These are phyloP conservation scores for Acer negundo DNA, from an alignment of 345 rosid species.

Conservation along the genomic window DNA sequence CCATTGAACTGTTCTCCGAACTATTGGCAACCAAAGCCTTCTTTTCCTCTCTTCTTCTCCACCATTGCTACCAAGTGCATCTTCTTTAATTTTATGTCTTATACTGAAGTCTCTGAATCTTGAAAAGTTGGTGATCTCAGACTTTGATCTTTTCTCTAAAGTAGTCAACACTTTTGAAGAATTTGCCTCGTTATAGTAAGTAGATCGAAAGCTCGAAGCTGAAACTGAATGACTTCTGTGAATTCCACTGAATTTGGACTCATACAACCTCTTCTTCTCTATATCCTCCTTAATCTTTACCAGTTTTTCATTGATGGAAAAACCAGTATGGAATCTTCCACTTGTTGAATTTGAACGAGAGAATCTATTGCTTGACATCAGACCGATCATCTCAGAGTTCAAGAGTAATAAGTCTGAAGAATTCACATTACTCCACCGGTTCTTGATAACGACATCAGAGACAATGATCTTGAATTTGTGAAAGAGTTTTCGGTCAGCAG, in stretches of 20 bases:
- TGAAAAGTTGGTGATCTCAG: conserved; percentile 45
- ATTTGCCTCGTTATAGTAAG: conserved; percentile 13
- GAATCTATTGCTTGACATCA: conserved; percentile 31
- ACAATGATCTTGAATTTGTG: conserved; percentile 45
- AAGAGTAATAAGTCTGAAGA: conserved; percentile 49
- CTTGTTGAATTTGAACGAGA: conserved; percentile 20
- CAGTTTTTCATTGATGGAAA: conserved; percentile 19
- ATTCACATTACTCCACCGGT: conserved; percentile 53
- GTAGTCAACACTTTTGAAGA: conserved; percentile 17
- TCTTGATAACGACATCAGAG: conserved; percentile 44
- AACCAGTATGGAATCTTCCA: conserved; percentile 9
- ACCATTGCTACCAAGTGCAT: background rate
- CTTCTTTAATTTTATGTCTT: conserved; percentile 18
- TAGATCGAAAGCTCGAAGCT: conserved; percentile 15
- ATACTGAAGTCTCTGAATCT: conserved; percentile 29
- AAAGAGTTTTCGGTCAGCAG: conserved; percentile 12
- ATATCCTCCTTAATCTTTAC: conserved; percentile 39
- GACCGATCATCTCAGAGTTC: conserved; percentile 44
- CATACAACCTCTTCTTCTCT: conserved; percentile 35
- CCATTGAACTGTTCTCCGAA: conserved; percentile 43
- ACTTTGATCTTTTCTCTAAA: conserved; percentile 43
- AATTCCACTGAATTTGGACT: conserved; percentile 25
- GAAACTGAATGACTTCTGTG: conserved; percentile 24
- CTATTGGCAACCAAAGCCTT: conserved; percentile 48
- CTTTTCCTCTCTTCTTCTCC: conserved; percentile 40